Evolutionary conservation across 2,329 filamentous ascomycete genomes (phyloP).

Genomic region (Ophiosphaerella korrae): DNA sequence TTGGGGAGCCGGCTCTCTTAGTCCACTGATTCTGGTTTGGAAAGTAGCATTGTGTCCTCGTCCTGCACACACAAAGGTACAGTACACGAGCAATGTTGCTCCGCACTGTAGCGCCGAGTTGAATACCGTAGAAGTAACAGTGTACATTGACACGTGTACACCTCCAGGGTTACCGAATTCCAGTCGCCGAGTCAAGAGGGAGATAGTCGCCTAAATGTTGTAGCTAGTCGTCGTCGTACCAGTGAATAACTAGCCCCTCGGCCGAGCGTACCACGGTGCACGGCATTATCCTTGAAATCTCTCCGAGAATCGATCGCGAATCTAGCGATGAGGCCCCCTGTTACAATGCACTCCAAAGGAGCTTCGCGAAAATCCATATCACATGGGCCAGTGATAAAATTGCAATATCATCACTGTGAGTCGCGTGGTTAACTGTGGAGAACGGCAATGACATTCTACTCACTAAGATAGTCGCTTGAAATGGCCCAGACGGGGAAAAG

Average conservation of each 20-base stretch:
- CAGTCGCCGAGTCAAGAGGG: conserved; percentile 2
- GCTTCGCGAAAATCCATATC: background rate
- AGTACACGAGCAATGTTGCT: background rate
- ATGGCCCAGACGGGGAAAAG: background rate
- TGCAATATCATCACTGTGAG: background rate
- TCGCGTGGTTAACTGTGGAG: background rate
- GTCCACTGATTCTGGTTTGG: background rate
- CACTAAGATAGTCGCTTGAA: background rate
- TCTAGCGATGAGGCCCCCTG: background rate
- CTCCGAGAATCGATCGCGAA: too few species aligned
- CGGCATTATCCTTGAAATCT: background rate
- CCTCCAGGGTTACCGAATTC: conserved; percentile 1
- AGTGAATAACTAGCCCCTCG: background rate
- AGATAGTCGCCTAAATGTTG: background rate
- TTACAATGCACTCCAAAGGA: background rate
- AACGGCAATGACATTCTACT: background rate
- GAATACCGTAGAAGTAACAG: conserved; percentile 8
- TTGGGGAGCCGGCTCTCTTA: background rate
- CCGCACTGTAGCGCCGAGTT: background rate
- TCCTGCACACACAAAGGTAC: background rate
- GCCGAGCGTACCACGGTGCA: background rate
- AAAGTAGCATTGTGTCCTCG: background rate
- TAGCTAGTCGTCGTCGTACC: background rate
- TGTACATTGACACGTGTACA: conserved; percentile 10
- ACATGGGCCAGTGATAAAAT: background rate